Evolutionary conservation across 139 green algal species (phyloP).

Genomic region (Tetradesmus obliquus): DNA sequence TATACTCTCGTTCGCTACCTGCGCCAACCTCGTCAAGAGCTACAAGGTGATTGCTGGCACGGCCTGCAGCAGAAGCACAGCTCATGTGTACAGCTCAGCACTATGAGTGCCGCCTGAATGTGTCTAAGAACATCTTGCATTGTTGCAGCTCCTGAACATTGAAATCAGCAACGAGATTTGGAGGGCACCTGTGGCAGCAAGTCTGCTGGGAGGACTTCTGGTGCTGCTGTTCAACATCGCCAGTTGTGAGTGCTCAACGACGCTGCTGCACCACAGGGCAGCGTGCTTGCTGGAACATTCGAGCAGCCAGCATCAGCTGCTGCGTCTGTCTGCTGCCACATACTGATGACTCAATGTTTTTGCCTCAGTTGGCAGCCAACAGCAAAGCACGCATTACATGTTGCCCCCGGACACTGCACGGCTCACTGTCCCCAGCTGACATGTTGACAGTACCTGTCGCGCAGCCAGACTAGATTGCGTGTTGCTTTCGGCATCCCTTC

Average conservation of each 20-base stretch:
- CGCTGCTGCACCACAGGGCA: background rate
- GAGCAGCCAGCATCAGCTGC: background rate
- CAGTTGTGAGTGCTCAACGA: constrained; percentile 38
- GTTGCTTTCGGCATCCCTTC: no score
- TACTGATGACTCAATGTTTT: no score
- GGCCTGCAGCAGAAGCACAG: no score
- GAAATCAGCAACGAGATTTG: constrained; percentile 44
- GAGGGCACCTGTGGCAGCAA: constrained; percentile 50
- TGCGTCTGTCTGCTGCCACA: background rate
- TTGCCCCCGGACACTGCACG: no score
- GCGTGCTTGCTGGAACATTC: background rate
- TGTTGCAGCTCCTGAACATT: background rate
- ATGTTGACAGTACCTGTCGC: no score
- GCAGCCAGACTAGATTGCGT: no score
- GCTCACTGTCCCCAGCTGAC: no score
- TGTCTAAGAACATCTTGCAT: no score
- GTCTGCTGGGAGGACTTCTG: constrained; percentile 47
- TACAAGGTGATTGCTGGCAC: constrained; percentile 4
- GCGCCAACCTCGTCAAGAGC: constrained; percentile 52
- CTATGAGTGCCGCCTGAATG: no score
- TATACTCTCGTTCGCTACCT: constrained; percentile 46
- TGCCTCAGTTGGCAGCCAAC: no score
- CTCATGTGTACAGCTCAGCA: no score
- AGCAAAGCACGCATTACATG: no score
- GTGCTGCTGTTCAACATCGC: constrained; percentile 63